These are phyloP conservation scores for Teratosphaeria pseudoeucalypti DNA, from an alignment of 2,329 filamentous ascomycete genomes.

Conservation along the genomic window DNA sequence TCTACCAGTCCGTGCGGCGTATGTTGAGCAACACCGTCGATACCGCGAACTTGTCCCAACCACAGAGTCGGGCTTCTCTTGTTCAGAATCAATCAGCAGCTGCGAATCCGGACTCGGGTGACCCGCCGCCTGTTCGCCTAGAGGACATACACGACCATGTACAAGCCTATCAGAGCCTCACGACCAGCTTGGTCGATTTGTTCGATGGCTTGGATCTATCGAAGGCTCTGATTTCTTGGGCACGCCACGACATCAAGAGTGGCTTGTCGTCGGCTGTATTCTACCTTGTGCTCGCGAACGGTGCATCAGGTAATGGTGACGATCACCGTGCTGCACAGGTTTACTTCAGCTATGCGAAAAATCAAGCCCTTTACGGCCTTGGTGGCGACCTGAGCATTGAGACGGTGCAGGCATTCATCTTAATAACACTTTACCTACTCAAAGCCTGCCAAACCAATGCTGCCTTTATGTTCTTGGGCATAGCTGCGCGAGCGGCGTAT, in stretches of 20 bases:
- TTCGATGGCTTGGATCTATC: slow-evolving; percentile 32
- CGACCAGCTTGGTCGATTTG: slow-evolving; percentile 39
- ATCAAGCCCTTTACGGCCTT: slow-evolving; percentile 36
- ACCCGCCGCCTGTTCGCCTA: not conserved
- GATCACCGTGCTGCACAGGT: slow-evolving; percentile 29
- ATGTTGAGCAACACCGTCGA: slow-evolving; percentile 38
- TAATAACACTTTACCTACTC: slow-evolving; percentile 44
- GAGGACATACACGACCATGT: not conserved
- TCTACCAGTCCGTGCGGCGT: slow-evolving; percentile 42
- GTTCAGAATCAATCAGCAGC: not conserved
- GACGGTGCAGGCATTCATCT: slow-evolving; percentile 42
- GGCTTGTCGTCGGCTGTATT: slow-evolving; percentile 25
- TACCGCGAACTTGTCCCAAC: slow-evolving; percentile 18
- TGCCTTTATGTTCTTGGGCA: slow-evolving; percentile 42
- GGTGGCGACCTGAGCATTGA: slow-evolving; percentile 40
- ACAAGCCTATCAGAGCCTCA: slow-evolving; percentile 36
- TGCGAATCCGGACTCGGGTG: not conserved
- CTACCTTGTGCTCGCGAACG: slow-evolving; percentile 42
- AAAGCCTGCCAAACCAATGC: slow-evolving; percentile 43
- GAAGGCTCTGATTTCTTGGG: slow-evolving; percentile 21
- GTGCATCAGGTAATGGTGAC: slow-evolving; percentile 35
- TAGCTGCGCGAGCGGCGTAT: slow-evolving; percentile 43
- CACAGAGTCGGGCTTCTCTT: slow-evolving; percentile 1
- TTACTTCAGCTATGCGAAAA: slow-evolving; percentile 38
- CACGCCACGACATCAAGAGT: not conserved